Conservation (phyloP, 306 rosid genomes). For the Prunus davidiana region DNA sequence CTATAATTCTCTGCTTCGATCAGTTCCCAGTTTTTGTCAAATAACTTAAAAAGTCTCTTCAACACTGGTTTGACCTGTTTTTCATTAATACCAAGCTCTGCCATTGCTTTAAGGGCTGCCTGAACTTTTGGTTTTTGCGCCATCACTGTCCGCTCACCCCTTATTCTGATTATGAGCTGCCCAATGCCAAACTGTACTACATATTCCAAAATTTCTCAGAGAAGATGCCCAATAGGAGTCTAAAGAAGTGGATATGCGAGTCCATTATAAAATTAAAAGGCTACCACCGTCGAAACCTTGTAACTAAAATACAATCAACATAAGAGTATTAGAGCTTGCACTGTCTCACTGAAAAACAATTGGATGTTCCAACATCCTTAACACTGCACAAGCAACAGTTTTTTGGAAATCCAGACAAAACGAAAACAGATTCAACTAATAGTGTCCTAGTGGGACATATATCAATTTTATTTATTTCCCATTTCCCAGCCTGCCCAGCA, state of each 20-base stretch:
- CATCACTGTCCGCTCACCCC: slow-evolving; percentile 43
- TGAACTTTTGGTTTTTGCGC: slow-evolving; percentile 62
- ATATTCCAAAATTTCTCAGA: slow-evolving; percentile 14
- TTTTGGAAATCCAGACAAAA: not conserved
- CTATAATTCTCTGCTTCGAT: slow-evolving; percentile 90
- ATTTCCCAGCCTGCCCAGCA: not conserved
- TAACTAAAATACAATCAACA: not conserved
- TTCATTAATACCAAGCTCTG: slow-evolving; percentile 58
- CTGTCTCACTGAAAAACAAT: not conserved
- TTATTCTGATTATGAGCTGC: slow-evolving; percentile 17
- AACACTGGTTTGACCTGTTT: slow-evolving; percentile 68
- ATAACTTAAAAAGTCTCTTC: slow-evolving; percentile 64
- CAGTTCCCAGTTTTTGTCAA: slow-evolving; percentile 81
- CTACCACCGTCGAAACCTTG: not conserved
- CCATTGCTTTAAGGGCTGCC: slow-evolving; percentile 74
- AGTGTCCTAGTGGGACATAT: not conserved
- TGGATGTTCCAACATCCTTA: not conserved
- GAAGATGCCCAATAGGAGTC: not conserved
- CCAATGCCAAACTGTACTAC: slow-evolving; percentile 20
- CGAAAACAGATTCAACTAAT: not conserved
- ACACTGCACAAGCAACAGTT: not conserved
- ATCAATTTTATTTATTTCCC: not conserved
- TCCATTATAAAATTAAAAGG: not conserved
- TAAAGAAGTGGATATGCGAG: not conserved
- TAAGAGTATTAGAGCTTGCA: not conserved